phyloP scores from a whole-genome alignment of 305 asterid genomes.

The Fraxinus paxiana region DNA sequence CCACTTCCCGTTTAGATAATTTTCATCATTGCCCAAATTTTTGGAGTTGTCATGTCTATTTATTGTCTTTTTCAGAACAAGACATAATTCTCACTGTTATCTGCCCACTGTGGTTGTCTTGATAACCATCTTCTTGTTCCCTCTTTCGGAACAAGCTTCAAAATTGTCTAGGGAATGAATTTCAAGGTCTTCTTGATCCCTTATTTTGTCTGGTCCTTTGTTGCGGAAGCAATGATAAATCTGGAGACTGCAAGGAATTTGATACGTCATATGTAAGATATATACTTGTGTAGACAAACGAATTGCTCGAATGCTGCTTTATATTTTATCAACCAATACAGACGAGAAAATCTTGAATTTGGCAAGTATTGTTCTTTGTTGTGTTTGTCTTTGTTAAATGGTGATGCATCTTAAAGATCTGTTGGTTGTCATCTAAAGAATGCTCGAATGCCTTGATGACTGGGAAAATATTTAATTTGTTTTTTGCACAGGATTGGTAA shows the following conservation, averaged over 20 bases:
- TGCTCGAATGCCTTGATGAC: neutral
- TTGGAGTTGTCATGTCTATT: slow-evolving; percentile 35
- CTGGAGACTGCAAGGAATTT: slow-evolving; percentile 25
- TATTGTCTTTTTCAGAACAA: slow-evolving; percentile 27
- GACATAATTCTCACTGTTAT: neutral
- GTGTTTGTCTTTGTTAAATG: neutral
- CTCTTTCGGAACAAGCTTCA: slow-evolving; percentile 29
- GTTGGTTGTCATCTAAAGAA: neutral
- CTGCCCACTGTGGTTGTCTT: neutral
- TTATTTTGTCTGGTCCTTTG: slow-evolving; percentile 31
- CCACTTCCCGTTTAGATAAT: slow-evolving; percentile 26
- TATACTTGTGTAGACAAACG: slow-evolving; percentile 26
- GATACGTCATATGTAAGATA: slow-evolving; percentile 28
- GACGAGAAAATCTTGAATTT: slow-evolving; percentile 26
- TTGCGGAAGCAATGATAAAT: slow-evolving; percentile 29
- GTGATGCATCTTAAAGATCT: neutral
- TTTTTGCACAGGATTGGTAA: neutral
- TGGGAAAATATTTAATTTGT: neutral
- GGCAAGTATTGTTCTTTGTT: slow-evolving; percentile 20
- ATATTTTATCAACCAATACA: slow-evolving; percentile 28
- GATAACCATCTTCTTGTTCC: neutral
- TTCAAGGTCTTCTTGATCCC: slow-evolving; percentile 24
- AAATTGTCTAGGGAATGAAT: slow-evolving; percentile 26
- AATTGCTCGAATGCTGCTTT: slow-evolving; percentile 15
- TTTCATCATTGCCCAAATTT: slow-evolving; percentile 32